These are phyloP conservation scores for Globisporangium spiculum DNA, from an alignment of 352 stramenopile genomes.

Conservation along the genomic window DNA sequence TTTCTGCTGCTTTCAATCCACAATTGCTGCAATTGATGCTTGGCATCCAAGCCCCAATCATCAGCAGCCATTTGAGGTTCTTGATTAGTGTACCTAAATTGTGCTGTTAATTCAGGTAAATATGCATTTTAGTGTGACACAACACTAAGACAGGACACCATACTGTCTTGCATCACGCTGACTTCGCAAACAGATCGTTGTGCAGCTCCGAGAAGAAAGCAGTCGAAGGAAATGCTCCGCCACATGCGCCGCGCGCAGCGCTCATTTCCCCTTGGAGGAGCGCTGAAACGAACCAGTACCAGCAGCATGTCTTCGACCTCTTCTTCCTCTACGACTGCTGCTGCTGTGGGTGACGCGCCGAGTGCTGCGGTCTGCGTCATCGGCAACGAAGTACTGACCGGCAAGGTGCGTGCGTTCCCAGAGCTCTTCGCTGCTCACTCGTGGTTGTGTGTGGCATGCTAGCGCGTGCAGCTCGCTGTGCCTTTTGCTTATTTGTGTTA, in stretches of 20 bases:
- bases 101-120: not conserved
- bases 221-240: conserved; percentile 14
- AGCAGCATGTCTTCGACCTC: not conserved
- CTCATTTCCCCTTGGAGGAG: not conserved
- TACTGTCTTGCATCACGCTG: not conserved
- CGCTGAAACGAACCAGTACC: not conserved
- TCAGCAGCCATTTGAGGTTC: not conserved
- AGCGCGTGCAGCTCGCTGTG: not conserved
- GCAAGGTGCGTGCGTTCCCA: conserved; percentile 45
- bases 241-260: conserved; percentile 14
- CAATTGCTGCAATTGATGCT: not conserved
- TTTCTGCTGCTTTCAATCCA: conserved; percentile 2
- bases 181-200: conserved; percentile 1
- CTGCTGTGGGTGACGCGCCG: conserved; percentile 21
- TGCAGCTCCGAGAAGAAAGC: conserved; percentile 8
- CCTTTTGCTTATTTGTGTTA: not conserved
- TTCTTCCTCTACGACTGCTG: conserved; percentile 2
- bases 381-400: conserved; percentile 81
- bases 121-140: not conserved
- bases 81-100: not conserved
- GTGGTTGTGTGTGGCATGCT: not conserved
- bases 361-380: conserved; percentile 78
- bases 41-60: not conserved
- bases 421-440: not conserved
- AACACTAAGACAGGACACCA: not conserved